Conservation (phyloP, 2,329 filamentous ascomycete genomes). For the Venturia nashicola region DNA sequence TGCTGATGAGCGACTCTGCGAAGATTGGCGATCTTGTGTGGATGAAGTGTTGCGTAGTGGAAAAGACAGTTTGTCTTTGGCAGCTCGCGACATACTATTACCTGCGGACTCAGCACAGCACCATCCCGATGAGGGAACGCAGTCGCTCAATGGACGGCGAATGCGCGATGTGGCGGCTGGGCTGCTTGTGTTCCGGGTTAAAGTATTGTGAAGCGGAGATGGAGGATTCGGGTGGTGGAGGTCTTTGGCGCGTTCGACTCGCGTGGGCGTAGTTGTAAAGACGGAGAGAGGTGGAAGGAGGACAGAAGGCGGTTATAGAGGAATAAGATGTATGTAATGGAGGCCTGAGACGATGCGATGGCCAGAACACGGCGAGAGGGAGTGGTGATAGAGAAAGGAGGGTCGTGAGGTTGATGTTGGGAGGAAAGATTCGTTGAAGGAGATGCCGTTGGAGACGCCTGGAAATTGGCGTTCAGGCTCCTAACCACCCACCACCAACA, state of each 20-base stretch:
- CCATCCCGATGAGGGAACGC: neutral
- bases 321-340: neutral
- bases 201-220: neutral
- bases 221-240: neutral
- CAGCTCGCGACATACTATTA: slow-evolving; percentile 3
- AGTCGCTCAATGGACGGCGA: neutral
- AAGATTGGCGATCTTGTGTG: neutral
- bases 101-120: neutral
- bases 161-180: neutral
- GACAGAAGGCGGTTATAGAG: neutral
- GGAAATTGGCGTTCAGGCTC: neutral
- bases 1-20: neutral
- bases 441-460: neutral
- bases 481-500: neutral
- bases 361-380: neutral
- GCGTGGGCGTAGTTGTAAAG: neutral
- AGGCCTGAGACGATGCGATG: neutral
- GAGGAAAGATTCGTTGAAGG: too few relatives aligned
- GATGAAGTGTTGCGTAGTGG: slow-evolving; percentile 2
- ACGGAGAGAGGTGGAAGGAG: neutral
- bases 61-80: slow-evolving; percentile 5
- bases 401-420: neutral
- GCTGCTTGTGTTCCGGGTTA: neutral
- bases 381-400: neutral
- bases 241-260: neutral